phyloP scores from a whole-genome alignment of 805 yeast genomes.

The Wickerhamiella parazyma region DNA sequence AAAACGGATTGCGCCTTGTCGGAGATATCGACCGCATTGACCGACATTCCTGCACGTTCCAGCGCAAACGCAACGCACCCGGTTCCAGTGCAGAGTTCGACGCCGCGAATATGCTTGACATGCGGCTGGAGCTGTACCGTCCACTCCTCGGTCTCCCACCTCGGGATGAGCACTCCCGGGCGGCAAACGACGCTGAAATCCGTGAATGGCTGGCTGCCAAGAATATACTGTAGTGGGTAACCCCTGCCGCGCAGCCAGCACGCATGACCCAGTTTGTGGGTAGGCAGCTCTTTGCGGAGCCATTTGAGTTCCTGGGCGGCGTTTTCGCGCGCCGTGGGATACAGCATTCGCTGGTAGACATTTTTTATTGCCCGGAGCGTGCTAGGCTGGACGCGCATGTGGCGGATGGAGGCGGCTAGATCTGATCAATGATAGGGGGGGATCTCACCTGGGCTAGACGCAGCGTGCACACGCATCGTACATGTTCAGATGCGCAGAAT shows the following conservation, averaged over 20 bases:
- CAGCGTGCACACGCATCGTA: too few relatives aligned
- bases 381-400: neutral
- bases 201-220: constrained; percentile 84
- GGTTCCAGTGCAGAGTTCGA: constrained; percentile 77
- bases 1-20: constrained; percentile 37
- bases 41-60: constrained; percentile 28
- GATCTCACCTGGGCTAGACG: too few relatives aligned
- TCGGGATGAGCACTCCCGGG: constrained; percentile 65
- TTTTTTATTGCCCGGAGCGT: constrained; percentile 2
- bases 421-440: too few relatives aligned
- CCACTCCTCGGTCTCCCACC: constrained; percentile 98
- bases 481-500: too few relatives aligned
- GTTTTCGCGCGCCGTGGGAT: constrained; percentile 2
- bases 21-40: constrained; percentile 45
- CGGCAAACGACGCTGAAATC: constrained; percentile 43
- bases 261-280: constrained; percentile 36
- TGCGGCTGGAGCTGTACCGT: constrained; percentile 29
- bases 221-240: constrained; percentile 71
- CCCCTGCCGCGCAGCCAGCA: constrained; percentile 36
- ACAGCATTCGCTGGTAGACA: neutral
- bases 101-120: constrained; percentile 18
- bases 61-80: constrained; percentile 51
- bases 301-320: constrained; percentile 32
- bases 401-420: too few relatives aligned
- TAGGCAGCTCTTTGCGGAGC: constrained; percentile 47